Evolutionary conservation across 148 eudicot species (phyloP), one percentile per base, ranked within the genome.

Genomic region (Spergularia marina): DNA sequence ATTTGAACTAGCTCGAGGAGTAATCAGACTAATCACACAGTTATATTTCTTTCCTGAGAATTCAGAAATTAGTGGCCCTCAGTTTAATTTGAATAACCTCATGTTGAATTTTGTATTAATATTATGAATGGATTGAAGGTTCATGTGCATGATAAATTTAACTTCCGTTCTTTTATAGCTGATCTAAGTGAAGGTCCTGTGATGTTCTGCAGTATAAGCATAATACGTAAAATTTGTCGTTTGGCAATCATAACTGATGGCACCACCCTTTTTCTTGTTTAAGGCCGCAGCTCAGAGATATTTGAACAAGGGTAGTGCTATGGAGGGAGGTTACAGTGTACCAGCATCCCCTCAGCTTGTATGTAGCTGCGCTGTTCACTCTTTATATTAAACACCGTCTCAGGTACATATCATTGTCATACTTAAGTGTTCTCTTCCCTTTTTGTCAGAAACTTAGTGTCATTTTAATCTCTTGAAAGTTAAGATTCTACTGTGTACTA

Each of bases 331-430:
- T 61, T 25, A 62, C 13, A 10, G 5, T 1, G 10, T 30, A 4
- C 65, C 12, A 10, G 68, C 7, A 64, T 64, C 49, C 17, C 36
- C 64, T 64, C 51, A 39, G 16, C 16, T 0, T 30, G n/a, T 18
- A 10, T 10, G 40, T 62, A 34, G 44, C 47, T 63, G 41, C 2
- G 49, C 47, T 64, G 68, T 64, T 36, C 49, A 36, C 68, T 40
- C n/a, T 16, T 2, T 8, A 12, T 39, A 36, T 9, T 3, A 39
- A 2, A 18, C 10, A 36, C 47, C 36, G 47, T 6, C 36, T 16
- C 68, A 64, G 68, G 68, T 64, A 64, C 5, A 64, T 60, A 25
- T 60, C 64, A 21, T 39, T 44, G 49, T 44, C 49, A 44, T 6
- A 9, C 49, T 44, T 44, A 44, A 3, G 49, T 59, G 36, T 59